Evolutionary conservation across 2,329 filamentous ascomycete species (phyloP), one percentile per base, ranked within the genome.

Genomic region (Hymenoscyphus fructigenus): DNA sequence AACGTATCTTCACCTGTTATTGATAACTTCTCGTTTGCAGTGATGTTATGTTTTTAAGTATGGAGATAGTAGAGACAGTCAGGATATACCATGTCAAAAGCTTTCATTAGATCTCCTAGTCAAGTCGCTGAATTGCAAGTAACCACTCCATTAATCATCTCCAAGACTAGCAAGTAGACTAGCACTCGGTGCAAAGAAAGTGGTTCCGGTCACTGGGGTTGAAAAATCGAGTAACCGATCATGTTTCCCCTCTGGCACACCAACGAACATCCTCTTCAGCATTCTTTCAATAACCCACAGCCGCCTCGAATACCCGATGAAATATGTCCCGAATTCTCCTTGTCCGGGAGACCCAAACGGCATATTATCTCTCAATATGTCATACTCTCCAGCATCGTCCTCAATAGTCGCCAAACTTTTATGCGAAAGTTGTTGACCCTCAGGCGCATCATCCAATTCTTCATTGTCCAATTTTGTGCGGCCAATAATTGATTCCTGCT

Each of bases 321-420:
- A 86, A 72, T 86, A 87, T 0, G 84, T 87, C 1, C 84, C 84
- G 65, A 82, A 86, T 70, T 85, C 79, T 0, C 78, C 79, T 0
- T 77, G 71, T 0, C 79, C 81, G 0, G 84, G 84, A 0, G 81
- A 82, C 0, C 84, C 85, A 72, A 87, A 87, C 0, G 85, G 84
- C 85, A 87, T 87, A 66, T 87, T 87, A 64, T 87, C 84, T 0
- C 85, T 78, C 2, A 87, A 74, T 50, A 87, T 85, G 41, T 79
- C 80, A 66, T 83, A 75, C 72, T 87, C 84, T 0, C 83, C 84
- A 7, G 78, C 65, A 3, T 82, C 80, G 63, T 84, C 82, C 56
- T 82, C 79, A 44, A 87, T 81, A 0, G 83, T 86, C 1, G 79
- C 78, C 0, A 87, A 80, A 4, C 80, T 80, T 73, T 87, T 87